Conservation (phyloP, 345 rosid genomes). For the Kernera saxatilis region DNA sequence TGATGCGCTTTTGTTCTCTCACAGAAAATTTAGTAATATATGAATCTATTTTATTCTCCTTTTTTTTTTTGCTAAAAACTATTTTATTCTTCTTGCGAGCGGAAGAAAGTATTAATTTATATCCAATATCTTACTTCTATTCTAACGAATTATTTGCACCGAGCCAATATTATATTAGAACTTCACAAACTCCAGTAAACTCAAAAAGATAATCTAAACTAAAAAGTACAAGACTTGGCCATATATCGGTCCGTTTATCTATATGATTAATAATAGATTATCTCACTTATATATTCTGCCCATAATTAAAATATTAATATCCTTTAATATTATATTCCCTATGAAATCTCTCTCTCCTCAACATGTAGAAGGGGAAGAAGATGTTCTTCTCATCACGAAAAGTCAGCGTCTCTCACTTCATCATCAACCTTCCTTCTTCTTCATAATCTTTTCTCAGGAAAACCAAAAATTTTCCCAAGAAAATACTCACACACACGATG, state of each 20-base stretch:
- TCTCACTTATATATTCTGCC: slow-evolving; percentile 22
- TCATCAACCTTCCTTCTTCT: slow-evolving; percentile 29
- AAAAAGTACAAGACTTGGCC: slow-evolving; percentile 30
- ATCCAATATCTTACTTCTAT: background rate
- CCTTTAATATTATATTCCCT: background rate
- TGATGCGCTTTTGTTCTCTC: background rate
- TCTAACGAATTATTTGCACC: slow-evolving; percentile 10
- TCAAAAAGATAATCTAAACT: slow-evolving; percentile 26
- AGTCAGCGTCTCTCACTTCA: slow-evolving; percentile 73
- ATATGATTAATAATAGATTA: slow-evolving; percentile 7
- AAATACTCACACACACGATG: slow-evolving; percentile 10
- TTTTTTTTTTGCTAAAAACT: too few species aligned
- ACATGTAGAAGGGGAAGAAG: slow-evolving; percentile 29
- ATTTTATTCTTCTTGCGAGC: background rate
- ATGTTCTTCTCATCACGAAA: slow-evolving; percentile 43
- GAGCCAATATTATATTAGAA: slow-evolving; percentile 22
- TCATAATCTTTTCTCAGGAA: slow-evolving; percentile 14
- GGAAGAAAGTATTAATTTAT: background rate
- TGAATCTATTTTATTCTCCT: slow-evolving; percentile 4
- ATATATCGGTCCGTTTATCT: background rate
- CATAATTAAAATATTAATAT: background rate
- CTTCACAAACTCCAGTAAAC: slow-evolving; percentile 27
- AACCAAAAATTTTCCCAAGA: background rate
- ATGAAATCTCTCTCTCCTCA: slow-evolving; percentile 5
- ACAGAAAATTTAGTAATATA: background rate